Evolutionary conservation across 2,329 filamentous ascomycete species (phyloP).

Genomic region (Bisporella sp.): DNA sequence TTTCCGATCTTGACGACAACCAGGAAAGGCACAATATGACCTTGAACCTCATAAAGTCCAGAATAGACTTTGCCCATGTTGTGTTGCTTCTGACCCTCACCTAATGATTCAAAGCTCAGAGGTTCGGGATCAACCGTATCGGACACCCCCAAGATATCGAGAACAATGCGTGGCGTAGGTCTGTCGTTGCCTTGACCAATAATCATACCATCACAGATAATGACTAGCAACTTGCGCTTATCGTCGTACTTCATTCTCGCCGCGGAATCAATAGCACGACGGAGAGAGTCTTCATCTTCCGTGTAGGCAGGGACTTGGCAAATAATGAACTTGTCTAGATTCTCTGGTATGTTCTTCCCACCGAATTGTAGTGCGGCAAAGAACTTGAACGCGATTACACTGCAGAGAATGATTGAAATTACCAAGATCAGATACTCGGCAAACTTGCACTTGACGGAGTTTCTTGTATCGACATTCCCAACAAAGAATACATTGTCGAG

Average conservation of each 20-base stretch:
- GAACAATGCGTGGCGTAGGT: conserved; percentile 88
- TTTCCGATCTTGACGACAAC: conserved; percentile 95
- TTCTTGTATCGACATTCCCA: conserved; percentile 84
- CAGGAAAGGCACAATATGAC: conserved; percentile 95
- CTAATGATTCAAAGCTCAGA: conserved; percentile 91
- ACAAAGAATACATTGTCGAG: conserved; percentile 94
- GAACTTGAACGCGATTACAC: conserved; percentile 92
- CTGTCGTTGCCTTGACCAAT: conserved; percentile 97
- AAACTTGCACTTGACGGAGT: conserved; percentile 78
- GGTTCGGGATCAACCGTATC: conserved; percentile 93
- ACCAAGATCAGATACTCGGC: conserved; percentile 83
- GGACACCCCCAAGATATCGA: conserved; percentile 93
- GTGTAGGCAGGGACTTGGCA: conserved; percentile 97
- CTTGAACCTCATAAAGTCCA: conserved; percentile 93
- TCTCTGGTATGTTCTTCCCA: conserved; percentile 84
- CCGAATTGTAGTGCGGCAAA: conserved; percentile 92
- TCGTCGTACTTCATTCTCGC: conserved; percentile 96
- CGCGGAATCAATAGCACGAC: conserved; percentile 93
- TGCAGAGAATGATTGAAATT: conserved; percentile 72
- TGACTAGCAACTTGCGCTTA: conserved; percentile 89
- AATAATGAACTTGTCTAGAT: conserved; percentile 97
- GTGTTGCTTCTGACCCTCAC: conserved; percentile 94
- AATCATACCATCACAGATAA: conserved; percentile 98
- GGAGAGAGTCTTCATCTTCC: conserved; percentile 94
- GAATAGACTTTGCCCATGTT: conserved; percentile 99